These are phyloP conservation scores for Candida mattraensis DNA, from an alignment of 805 yeast species.

Conservation along the genomic window DNA sequence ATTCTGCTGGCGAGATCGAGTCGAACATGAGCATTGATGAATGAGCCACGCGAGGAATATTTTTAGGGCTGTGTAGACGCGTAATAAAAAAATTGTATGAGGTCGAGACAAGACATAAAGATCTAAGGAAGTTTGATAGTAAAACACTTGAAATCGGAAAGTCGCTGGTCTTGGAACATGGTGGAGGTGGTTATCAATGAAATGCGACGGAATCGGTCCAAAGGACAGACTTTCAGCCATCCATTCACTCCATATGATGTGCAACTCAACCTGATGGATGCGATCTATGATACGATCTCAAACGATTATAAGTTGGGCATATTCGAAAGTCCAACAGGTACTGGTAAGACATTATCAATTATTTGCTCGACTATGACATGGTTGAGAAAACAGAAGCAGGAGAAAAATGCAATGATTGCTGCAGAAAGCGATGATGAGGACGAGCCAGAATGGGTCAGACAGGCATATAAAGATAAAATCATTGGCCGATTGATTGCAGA, in stretches of 20 bases:
- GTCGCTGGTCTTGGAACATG: too few species aligned
- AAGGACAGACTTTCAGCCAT: constrained; percentile 49
- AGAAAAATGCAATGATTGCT: constrained; percentile 37
- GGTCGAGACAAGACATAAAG: not conserved
- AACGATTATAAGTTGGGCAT: constrained; percentile 63
- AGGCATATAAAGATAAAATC: constrained; percentile 35
- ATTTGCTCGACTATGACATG: constrained; percentile 85
- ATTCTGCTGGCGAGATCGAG: constrained; percentile 2
- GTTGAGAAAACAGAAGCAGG: constrained; percentile 42
- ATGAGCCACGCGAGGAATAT: not conserved
- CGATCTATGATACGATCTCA: constrained; percentile 63
- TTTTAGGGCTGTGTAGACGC: not conserved
- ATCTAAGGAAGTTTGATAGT: not conserved
- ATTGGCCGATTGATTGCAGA: constrained; percentile 28
- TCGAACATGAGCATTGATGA: constrained; percentile 17
- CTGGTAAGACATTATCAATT: constrained; percentile 86
- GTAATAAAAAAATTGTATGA: constrained; percentile 2
- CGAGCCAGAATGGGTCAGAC: constrained; percentile 42
- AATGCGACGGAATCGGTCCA: constrained; percentile 1
- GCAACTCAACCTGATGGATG: constrained; percentile 73
- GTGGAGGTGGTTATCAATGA: constrained; percentile 24
- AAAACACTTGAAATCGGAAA: constrained; percentile 1
- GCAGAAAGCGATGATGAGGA: constrained; percentile 39
- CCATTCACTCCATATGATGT: constrained; percentile 82
- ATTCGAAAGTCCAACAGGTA: constrained; percentile 93